phyloP scores from a whole-genome alignment of 257 asterid genomes.

The Lycium barbarum region DNA sequence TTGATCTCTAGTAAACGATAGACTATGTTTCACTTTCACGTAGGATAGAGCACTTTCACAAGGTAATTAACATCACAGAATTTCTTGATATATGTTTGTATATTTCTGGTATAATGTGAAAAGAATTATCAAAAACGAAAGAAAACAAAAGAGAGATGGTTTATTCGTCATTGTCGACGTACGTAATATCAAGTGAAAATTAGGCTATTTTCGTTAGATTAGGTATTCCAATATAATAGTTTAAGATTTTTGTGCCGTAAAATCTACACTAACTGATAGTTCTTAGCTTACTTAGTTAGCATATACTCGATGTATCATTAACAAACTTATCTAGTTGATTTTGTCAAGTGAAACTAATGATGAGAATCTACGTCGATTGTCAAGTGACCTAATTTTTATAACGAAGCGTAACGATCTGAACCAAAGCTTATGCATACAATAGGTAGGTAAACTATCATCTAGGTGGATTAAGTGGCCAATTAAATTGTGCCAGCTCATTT shows the following conservation, averaged over 20 bases:
- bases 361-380: neutral
- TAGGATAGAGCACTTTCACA: neutral
- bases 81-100: neutral
- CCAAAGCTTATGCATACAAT: too few relatives aligned
- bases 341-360: neutral
- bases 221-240: neutral
- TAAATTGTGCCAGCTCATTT: too few relatives aligned
- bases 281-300: neutral
- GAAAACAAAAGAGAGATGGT: neutral
- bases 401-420: too few relatives aligned
- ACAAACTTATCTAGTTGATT: neutral
- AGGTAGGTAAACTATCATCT: too few relatives aligned
- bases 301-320: neutral
- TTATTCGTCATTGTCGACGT: neutral
- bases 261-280: neutral
- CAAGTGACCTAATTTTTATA: too few relatives aligned
- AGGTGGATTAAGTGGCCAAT: too few relatives aligned
- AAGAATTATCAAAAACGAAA: neutral
- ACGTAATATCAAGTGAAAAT: neutral
- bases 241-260: neutral
- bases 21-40: neutral
- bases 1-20: too few relatives aligned
- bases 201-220: neutral
- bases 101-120: slow-evolving; percentile 1
- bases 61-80: neutral